Percentiles rank a stretch among this genome's conserved stretches.
Conservation (phyloP, 2,329 filamentous ascomycete species). For the Corynespora cassiicola region DNA sequence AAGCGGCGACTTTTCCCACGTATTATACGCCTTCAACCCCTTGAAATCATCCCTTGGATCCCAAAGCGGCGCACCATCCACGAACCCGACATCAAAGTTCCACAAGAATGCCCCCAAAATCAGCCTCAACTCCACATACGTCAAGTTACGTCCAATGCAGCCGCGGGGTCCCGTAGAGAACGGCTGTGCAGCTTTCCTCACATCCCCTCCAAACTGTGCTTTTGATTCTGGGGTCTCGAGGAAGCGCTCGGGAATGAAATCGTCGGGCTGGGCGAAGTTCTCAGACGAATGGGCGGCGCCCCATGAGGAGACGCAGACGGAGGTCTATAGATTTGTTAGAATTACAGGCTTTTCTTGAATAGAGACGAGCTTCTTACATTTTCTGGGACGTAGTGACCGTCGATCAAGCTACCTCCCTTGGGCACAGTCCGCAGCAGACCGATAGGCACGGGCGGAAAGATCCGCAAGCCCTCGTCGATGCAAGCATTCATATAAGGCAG, state of each 20-base stretch:
- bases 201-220: conserved; percentile 22
- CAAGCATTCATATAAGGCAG: conserved; percentile 53
- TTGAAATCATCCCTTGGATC: conserved; percentile 33
- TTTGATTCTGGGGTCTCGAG: conserved; percentile 27
- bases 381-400: conserved; percentile 46
- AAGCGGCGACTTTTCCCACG: conserved; percentile 42
- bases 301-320: conserved; percentile 34
- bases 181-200: conserved; percentile 34
- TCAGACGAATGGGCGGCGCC: conserved; percentile 32
- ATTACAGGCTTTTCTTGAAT: not conserved
- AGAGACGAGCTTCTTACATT: conserved; percentile 13
- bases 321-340: conserved; percentile 17
- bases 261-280: conserved; percentile 41
- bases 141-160: conserved; percentile 17
- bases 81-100: conserved; percentile 43
- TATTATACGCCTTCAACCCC: conserved; percentile 37
- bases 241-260: conserved; percentile 45
- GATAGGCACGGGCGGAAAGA: conserved; percentile 54
- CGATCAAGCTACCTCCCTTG: conserved; percentile 44
- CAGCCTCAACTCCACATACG: conserved; percentile 43
- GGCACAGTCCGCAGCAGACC: conserved; percentile 47
- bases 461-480: conserved; percentile 54
- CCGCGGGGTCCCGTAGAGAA: conserved; percentile 2
- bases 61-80: conserved; percentile 36
- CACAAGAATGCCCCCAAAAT: conserved; percentile 40